Evolutionary conservation across 345 rosid genomes (phyloP).

Genomic region (Lumnitzera racemosa): DNA sequence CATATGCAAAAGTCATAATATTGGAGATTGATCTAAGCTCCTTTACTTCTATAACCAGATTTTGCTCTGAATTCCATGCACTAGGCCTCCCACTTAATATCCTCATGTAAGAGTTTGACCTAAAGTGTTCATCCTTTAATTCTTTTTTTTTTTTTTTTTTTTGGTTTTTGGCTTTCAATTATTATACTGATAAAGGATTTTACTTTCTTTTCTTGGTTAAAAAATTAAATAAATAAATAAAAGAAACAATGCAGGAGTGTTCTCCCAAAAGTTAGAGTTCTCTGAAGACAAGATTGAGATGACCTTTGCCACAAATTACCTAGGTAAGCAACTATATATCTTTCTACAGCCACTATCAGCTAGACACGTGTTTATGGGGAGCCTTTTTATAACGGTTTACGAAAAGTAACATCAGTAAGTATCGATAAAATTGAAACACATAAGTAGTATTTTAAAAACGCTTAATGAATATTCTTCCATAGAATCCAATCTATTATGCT

Average conservation of each 20-base stretch:
- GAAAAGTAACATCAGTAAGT: too few relatives aligned
- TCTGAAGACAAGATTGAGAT: constrained; percentile 93
- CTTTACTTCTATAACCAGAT: constrained; percentile 64
- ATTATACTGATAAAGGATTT: too few relatives aligned
- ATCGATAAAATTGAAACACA: too few relatives aligned
- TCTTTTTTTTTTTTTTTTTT: constrained; percentile 6
- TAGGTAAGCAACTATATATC: constrained; percentile 38
- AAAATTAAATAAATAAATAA: too few relatives aligned
- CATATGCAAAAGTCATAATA: constrained; percentile 45
- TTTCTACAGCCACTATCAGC: neutral
- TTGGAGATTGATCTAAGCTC: constrained; percentile 80
- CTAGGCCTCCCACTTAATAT: constrained; percentile 72
- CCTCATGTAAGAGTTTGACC: constrained; percentile 47
- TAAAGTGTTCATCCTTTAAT: neutral
- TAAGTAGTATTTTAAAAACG: too few relatives aligned
- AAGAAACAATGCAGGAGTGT: constrained; percentile 91
- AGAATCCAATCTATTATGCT: too few relatives aligned
- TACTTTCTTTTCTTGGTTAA: too few relatives aligned
- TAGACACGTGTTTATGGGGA: too few relatives aligned
- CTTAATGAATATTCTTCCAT: too few relatives aligned
- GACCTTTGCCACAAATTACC: constrained; percentile 86
- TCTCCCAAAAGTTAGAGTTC: constrained; percentile 74
- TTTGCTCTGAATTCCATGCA: constrained; percentile 55
- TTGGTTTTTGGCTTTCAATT: too few relatives aligned
- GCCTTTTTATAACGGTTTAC: too few relatives aligned